Evolutionary conservation across 139 green algal species (phyloP), one percentile per base, ranked within the genome.

Genomic region (Desmodesmus armatus): DNA sequence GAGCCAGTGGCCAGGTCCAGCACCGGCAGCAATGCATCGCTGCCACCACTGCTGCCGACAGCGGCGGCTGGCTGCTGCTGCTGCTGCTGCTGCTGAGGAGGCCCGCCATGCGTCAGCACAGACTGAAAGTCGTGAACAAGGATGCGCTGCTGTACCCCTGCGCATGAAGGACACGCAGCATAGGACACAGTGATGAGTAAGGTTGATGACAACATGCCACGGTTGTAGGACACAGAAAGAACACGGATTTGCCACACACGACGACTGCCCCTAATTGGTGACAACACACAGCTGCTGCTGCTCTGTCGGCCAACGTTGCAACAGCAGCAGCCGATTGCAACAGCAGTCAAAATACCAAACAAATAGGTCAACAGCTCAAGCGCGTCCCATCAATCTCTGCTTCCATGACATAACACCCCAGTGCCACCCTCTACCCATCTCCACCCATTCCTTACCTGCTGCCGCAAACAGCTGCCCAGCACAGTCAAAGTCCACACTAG

Each of bases 1-100:
- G 91, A 92, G 58, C 90, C 87, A 0, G 89, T 92, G 31, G 87
- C 51, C 33, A 99, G 91, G 86, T 98, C 95, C 17, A 91, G 29
- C 27, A 92, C 83, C 7, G 96, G 96, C 31, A 87, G 89, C 47
- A 95, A 92, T 47, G 63, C 27, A 17, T 60, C 73, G 31, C 63
- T 72, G 35, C 29, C 29, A 33, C 37, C 29, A 29, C 17, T 29
- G 76, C 53, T 51, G 25, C 33, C 44, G 63, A 2, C 25, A 3
- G 53, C 3, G 53, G 29, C 35, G 53, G 76, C 76, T 80, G 40
- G 41, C 44, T 73, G 41, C 71, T 40, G 41, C 73, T 82, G 83
- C 82, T 51, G 81, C 39, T 19, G 40, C 39, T 70, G 31, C 31
- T 44, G 41, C 31, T 43, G 7, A n/a, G n/a, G n/a, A n/a, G n/a